Conservation (phyloP, 352 stramenopile species). For the Chrysophaeum taylorii region DNA sequence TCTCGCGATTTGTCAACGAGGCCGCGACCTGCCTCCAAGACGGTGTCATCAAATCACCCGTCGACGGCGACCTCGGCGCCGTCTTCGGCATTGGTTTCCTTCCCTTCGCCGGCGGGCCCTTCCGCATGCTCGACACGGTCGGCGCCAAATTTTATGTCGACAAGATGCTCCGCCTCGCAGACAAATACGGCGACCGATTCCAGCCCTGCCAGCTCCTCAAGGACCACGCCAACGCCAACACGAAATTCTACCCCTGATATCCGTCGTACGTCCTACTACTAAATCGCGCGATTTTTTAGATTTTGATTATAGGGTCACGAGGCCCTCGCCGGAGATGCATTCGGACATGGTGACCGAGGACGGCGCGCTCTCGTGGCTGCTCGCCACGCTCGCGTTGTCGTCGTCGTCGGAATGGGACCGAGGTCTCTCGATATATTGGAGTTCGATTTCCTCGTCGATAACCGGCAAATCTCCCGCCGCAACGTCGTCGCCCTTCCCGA, state of each 20-base stretch:
- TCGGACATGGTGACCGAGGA: no score
- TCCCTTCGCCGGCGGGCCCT: constrained; percentile 90
- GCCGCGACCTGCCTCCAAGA: constrained; percentile 89
- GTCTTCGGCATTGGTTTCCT: constrained; percentile 97
- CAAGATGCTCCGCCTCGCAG: constrained; percentile 86
- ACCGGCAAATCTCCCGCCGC: no score
- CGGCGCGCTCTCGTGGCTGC: no score
- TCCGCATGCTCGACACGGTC: constrained; percentile 86
- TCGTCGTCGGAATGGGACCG: no score
- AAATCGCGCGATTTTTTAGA: no score
- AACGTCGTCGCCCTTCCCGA: no score
- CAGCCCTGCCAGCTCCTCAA: constrained; percentile 83
- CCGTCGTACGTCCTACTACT: no score
- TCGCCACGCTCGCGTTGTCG: no score
- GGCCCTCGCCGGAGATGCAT: no score
- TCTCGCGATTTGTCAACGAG: constrained; percentile 94
- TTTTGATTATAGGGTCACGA: no score
- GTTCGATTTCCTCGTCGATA: no score
- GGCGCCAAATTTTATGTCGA: constrained; percentile 83
- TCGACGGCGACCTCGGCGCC: constrained; percentile 92
- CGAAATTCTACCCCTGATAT: constrained; percentile 87
- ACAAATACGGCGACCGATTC: constrained; percentile 90
- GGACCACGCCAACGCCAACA: constrained; percentile 89
- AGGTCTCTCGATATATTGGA: no score
- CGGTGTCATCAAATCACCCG: constrained; percentile 89